These are phyloP conservation scores for Pharnaceum exiguum DNA, from an alignment of 148 eudicot species.

Conservation along the genomic window DNA sequence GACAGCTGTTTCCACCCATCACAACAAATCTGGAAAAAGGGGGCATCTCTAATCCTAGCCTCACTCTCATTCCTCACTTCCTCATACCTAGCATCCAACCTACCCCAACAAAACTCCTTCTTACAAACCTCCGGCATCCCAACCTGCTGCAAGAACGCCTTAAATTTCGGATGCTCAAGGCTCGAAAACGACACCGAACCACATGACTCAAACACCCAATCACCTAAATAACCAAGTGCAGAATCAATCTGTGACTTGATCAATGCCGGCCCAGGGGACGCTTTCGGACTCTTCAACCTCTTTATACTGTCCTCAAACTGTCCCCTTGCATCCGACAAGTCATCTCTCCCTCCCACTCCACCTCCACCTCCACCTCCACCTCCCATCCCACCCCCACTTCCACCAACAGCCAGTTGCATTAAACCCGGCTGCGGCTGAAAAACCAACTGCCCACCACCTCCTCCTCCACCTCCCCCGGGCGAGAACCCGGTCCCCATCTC, in stretches of 20 bases:
- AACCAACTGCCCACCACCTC: conserved; percentile 22
- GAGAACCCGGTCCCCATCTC: conserved; percentile 38
- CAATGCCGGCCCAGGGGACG: conserved; percentile 54
- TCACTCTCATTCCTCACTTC: conserved; percentile 56
- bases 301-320: conserved; percentile 90
- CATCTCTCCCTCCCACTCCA: conserved; percentile 52
- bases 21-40: conserved; percentile 71
- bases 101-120: conserved; percentile 51
- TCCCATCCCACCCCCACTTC: conserved; percentile 17
- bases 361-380: conserved; percentile 12
- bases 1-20: conserved; percentile 91
- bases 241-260: conserved; percentile 61
- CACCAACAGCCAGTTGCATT: conserved; percentile 20
- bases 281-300: conserved; percentile 73
- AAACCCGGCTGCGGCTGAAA: conserved; percentile 4
- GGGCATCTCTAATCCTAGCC: conserved; percentile 61
- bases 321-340: conserved; percentile 56
- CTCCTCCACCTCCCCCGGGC: conserved; percentile 31
- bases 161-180: conserved; percentile 79
- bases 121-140: conserved; percentile 54
- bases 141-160: conserved; percentile 66
- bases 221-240: conserved; percentile 59
- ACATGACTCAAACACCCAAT: conserved; percentile 85
- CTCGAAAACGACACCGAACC: conserved; percentile 77
- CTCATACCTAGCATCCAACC: conserved; percentile 70